These are phyloP conservation scores for Epithele typhae DNA, from an alignment of 768 basidiomycete genomes.

Conservation along the genomic window DNA sequence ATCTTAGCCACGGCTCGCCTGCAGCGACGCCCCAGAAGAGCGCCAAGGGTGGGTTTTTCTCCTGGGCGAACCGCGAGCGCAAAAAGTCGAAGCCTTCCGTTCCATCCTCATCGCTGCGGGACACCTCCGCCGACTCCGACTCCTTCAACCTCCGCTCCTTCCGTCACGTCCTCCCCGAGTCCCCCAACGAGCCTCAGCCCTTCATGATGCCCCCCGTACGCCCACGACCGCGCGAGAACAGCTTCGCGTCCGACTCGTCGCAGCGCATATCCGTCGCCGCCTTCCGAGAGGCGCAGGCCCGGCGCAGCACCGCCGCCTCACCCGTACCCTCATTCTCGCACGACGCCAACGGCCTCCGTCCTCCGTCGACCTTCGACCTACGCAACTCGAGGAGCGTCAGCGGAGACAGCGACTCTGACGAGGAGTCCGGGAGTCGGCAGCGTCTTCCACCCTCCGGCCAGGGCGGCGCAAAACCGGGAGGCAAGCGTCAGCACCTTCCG, in stretches of 20 bases:
- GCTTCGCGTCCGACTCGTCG: constrained; percentile 58
- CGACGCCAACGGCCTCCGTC: constrained; percentile 15
- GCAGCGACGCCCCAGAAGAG: constrained; percentile 25
- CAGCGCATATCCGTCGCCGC: constrained; percentile 80
- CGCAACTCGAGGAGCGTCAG: constrained; percentile 13
- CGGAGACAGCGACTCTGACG: constrained; percentile 20
- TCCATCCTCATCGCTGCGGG: constrained; percentile 19
- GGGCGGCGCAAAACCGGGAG: constrained; percentile 32
- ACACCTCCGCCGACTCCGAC: constrained; percentile 15
- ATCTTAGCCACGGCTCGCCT: constrained; percentile 3
- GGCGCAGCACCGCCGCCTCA: constrained; percentile 57
- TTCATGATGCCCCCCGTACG: constrained; percentile 21
- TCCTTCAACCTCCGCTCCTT: constrained; percentile 77
- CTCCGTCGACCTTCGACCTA: constrained; percentile 17
- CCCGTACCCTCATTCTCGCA: constrained; percentile 45
- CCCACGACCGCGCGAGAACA: constrained; percentile 51
- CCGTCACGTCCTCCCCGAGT: constrained; percentile 55
- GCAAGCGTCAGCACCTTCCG: constrained; percentile 9
- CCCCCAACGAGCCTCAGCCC: constrained; percentile 30
- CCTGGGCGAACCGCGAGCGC: constrained; percentile 42
- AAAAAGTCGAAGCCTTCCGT: constrained; percentile 35
- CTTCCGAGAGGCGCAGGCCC: constrained; percentile 73
- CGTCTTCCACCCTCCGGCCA: constrained; percentile 29
- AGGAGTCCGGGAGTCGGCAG: constrained; percentile 33
- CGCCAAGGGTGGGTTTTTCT: constrained; percentile 30